Base-by-base conservation (phyloP, 768 basidiomycete species). In the Termitomyces sp. region DNA sequence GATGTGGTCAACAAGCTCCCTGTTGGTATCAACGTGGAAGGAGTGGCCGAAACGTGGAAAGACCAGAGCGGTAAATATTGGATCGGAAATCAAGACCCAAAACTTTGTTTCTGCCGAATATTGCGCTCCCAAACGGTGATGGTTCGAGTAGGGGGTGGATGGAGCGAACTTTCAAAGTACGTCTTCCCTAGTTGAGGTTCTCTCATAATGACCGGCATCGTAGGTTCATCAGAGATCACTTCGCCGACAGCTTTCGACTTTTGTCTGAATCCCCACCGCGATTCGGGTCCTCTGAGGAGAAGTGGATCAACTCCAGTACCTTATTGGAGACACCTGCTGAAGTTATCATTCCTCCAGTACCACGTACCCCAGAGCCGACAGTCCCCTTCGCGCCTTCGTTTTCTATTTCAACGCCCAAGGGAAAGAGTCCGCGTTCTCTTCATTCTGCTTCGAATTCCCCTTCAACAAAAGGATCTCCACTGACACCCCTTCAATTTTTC, bases 81-180 rank as follows among this genome's bases (percentile, higher is more conserved):
- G 93, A 97, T 96, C 61, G 95, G 95, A 14, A 87, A 92, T 60
- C 84, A 91, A 61, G 91, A 95, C 50, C 83, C 92, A 6, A 93
- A 85, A 68, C 74, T 96, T 32, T 95, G 92, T 68, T 96, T 93
- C 68, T 93, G 93, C 68, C 82, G 94, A 26, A 96, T 96, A 45
- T 72, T 96, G 26, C 84, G 93, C 11, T 93, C 89, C 1, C 89
- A 93, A 63, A 93, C 90, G 0, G 93, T 96, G 59, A 97, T 97
- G 94, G 94, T 98, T 43, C 83, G 94, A 56, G 92, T 97, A 14
- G 94, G 94, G 26, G 95, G 95, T 35, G 95, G 95, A 17, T 98
- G 94, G 94, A 75, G 83, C 53, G 93, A 96, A 68, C 71, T 98
- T 51, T 92, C 91, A 19, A 93, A 85, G 93, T 95, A 67, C 45